These are phyloP conservation scores for Trametes gibbosa DNA, from an alignment of 768 basidiomycete genomes.

Conservation along the genomic window DNA sequence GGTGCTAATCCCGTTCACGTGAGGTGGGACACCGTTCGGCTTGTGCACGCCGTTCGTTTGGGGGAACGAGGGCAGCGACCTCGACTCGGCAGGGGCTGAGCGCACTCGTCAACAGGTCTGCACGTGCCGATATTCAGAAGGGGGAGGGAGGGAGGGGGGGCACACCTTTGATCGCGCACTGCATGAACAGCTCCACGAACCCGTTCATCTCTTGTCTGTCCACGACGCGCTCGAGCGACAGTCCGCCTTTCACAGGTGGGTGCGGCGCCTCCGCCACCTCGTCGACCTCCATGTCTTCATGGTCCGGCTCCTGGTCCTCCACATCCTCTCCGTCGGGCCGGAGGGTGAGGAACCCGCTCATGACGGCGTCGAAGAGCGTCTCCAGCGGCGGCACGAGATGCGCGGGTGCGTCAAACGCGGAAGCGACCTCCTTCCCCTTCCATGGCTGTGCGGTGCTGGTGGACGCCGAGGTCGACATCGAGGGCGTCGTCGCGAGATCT, in stretches of 20 bases:
- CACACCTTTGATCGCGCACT: constrained; percentile 43
- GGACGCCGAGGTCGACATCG: constrained; percentile 22
- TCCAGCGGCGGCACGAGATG: constrained; percentile 77
- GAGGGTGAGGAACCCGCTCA: constrained; percentile 44
- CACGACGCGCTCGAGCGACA: constrained; percentile 38
- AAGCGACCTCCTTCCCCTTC: constrained; percentile 42
- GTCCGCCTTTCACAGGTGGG: constrained; percentile 14
- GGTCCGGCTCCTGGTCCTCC: constrained; percentile 15
- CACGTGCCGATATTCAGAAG: neutral
- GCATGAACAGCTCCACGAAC: constrained; percentile 64
- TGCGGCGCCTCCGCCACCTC: constrained; percentile 24
- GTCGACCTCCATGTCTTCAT: constrained; percentile 28
- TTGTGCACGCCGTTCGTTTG: constrained; percentile 19
- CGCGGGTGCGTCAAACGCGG: constrained; percentile 64
- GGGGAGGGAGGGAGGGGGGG: neutral
- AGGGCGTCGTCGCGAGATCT: constrained; percentile 23
- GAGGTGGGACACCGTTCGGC: constrained; percentile 13
- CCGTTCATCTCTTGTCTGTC: constrained; percentile 53
- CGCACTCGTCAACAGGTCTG: neutral
- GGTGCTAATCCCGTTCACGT: constrained; percentile 9
- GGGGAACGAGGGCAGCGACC: neutral
- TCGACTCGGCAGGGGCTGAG: constrained; percentile 5
- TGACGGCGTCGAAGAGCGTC: constrained; percentile 63
- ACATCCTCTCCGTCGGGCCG: constrained; percentile 22
- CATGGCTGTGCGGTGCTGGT: constrained; percentile 27